A percentile compares a stretch with the other conserved stretches of the same genome.
phyloP scores from a whole-genome alignment of 2,329 filamentous ascomycete species.

The Magnaporthiopsis incrustans region DNA sequence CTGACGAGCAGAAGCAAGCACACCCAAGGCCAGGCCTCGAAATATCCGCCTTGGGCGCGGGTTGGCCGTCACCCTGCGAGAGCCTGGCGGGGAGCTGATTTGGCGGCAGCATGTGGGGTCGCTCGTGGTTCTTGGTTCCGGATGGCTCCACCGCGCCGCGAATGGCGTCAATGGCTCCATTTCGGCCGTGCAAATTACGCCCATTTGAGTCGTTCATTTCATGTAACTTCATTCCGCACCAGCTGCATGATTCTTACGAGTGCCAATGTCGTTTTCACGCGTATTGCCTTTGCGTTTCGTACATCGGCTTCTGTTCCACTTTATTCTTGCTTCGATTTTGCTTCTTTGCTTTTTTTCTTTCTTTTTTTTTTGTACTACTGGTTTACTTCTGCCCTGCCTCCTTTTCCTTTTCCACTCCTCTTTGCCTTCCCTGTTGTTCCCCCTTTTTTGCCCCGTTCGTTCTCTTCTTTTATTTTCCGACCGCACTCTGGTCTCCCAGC shows the following conservation, averaged over 20 bases:
- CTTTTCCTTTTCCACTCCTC: not conserved
- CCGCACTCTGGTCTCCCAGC: not conserved
- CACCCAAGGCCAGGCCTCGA: not conserved
- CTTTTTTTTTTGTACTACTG: not conserved
- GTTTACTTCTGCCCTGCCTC: not conserved
- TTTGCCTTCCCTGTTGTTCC: not conserved
- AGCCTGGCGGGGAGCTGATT: not conserved
- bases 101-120: not conserved
- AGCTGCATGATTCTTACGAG: not conserved
- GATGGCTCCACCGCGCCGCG: not conserved
- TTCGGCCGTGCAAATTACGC: not conserved
- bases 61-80: not conserved
- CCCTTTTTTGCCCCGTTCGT: not conserved
- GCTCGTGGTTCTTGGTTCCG: not conserved
- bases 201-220: not conserved
- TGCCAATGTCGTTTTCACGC: not conserved
- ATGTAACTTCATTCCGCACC: not conserved
- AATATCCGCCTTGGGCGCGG: not conserved
- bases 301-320: not conserved
- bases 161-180: not conserved
- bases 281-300: not conserved
- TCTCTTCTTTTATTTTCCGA: not conserved
- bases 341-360: not conserved
- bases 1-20: not conserved
- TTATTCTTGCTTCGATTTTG: not conserved